A percentile compares a stretch with the other conserved stretches of the same genome.
phyloP scores from a whole-genome alignment of 108 stramenopile genomes.

The Cyclostephanos invisitatus region DNA sequence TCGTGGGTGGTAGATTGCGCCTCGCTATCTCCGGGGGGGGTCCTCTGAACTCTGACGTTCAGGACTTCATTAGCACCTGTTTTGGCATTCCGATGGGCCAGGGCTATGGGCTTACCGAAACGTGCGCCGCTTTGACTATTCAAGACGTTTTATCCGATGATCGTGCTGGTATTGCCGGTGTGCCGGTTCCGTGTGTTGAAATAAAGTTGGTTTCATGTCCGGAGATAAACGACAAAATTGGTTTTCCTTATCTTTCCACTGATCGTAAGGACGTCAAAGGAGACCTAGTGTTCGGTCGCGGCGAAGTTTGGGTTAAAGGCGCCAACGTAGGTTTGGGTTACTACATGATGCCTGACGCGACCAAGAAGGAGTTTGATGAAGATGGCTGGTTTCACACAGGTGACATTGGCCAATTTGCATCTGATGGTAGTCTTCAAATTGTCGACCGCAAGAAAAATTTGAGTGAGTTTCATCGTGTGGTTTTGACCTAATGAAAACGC shows the following conservation, averaged over 20 bases:
- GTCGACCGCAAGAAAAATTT: constrained; percentile 94
- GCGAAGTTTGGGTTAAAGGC: constrained; percentile 77
- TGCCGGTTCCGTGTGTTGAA: constrained; percentile 72
- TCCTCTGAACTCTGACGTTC: constrained; percentile 82
- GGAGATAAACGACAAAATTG: constrained; percentile 82
- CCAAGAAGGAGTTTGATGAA: constrained; percentile 75
- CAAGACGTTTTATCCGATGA: constrained; percentile 63
- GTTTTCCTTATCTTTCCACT: constrained; percentile 64
- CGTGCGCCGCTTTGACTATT: constrained; percentile 78
- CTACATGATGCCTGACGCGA: constrained; percentile 84
- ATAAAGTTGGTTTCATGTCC: constrained; percentile 78
- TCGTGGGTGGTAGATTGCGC: constrained; percentile 76
- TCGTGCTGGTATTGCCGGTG: constrained; percentile 74
- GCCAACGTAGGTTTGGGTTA: constrained; percentile 74
- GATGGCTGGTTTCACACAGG: constrained; percentile 89
- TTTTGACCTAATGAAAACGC: neutral
- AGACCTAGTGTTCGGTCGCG: constrained; percentile 72
- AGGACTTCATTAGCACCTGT: constrained; percentile 78
- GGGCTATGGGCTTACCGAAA: constrained; percentile 90
- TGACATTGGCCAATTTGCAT: constrained; percentile 88
- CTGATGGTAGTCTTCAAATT: constrained; percentile 82
- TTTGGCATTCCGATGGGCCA: constrained; percentile 82
- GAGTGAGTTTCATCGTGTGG: constrained; percentile 17
- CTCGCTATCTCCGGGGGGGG: constrained; percentile 87
- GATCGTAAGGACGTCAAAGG: constrained; percentile 75